Conservation (phyloP, 305 asterid species). For the Petunia hybrid region DNA sequence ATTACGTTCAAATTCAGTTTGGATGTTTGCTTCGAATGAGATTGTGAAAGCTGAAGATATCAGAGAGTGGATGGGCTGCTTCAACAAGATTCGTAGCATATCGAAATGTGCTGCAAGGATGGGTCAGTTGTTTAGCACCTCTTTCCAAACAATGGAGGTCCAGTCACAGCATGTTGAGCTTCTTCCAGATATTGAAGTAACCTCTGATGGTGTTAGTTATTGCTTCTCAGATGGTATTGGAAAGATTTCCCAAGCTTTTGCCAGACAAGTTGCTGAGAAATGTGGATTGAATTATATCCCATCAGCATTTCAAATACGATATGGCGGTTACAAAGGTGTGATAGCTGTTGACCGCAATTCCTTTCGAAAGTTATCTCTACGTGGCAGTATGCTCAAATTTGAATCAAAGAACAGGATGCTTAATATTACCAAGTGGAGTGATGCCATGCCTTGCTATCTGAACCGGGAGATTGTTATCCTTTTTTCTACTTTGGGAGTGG, state of each 20-base stretch:
- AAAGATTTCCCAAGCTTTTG: conserved; percentile 70
- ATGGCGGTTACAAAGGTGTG: conserved; percentile 97
- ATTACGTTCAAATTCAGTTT: conserved; percentile 80
- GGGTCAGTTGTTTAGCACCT: conserved; percentile 95
- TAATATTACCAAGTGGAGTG: conserved; percentile 82
- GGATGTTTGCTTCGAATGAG: conserved; percentile 98
- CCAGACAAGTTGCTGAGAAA: conserved; percentile 59
- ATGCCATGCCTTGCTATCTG: conserved; percentile 86
- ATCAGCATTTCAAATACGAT: conserved; percentile 92
- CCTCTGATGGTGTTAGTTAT: conserved; percentile 66
- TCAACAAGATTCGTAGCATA: conserved; percentile 71
- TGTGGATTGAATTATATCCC: conserved; percentile 69
- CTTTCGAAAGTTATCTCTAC: conserved; percentile 71
- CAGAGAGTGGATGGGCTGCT: conserved; percentile 96
- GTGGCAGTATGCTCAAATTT: conserved; percentile 83
- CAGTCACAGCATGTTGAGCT: conserved; percentile 55
- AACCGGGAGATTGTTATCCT: conserved; percentile 83
- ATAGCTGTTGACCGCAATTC: conserved; percentile 69
- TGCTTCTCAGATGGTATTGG: conserved; percentile 98
- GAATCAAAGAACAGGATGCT: conserved; percentile 86
- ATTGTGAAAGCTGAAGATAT: conserved; percentile 69
- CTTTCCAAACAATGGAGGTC: conserved; percentile 71
- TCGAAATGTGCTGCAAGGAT: conserved; percentile 97
- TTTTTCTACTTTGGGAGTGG: conserved; percentile 80
- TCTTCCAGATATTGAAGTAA: conserved; percentile 75